phyloP scores from a whole-genome alignment of 257 asterid genomes.

The Jacaranda copaia region DNA sequence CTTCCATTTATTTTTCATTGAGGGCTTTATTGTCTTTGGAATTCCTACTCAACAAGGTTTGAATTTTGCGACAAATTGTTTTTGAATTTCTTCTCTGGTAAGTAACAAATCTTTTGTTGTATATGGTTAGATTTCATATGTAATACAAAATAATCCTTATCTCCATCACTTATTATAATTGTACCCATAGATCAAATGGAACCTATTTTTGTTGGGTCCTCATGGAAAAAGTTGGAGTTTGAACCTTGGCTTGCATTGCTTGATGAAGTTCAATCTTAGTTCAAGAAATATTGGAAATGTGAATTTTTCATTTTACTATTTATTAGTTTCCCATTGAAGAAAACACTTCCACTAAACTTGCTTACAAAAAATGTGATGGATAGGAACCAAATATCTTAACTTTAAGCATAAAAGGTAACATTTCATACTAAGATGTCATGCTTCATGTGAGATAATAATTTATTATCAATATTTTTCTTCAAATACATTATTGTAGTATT shows the following conservation, averaged over 20 bases:
- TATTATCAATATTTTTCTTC: slow-evolving; percentile 1
- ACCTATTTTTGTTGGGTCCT: slow-evolving; percentile 66
- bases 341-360: slow-evolving; percentile 10
- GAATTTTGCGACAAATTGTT: slow-evolving; percentile 62
- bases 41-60: slow-evolving; percentile 73
- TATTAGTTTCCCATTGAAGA: slow-evolving; percentile 1
- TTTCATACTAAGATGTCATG: background rate
- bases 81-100: slow-evolving; percentile 79
- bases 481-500: background rate
- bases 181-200: slow-evolving; percentile 56
- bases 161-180: slow-evolving; percentile 5
- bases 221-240: slow-evolving; percentile 91
- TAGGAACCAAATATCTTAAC: background rate
- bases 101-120: slow-evolving; percentile 27
- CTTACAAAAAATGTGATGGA: background rate
- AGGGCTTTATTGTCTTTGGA: slow-evolving; percentile 86
- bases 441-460: background rate
- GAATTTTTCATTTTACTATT: slow-evolving; percentile 31
- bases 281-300: slow-evolving; percentile 85
- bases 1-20: slow-evolving; percentile 34
- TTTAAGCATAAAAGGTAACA: slow-evolving; percentile 2
- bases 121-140: slow-evolving; percentile 7
- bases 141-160: slow-evolving; percentile 11
- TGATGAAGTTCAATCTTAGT: slow-evolving; percentile 82
- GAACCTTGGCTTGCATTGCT: slow-evolving; percentile 91